Evolutionary conservation across 345 rosid genomes (phyloP).

Genomic region (Adansonia digitata): DNA sequence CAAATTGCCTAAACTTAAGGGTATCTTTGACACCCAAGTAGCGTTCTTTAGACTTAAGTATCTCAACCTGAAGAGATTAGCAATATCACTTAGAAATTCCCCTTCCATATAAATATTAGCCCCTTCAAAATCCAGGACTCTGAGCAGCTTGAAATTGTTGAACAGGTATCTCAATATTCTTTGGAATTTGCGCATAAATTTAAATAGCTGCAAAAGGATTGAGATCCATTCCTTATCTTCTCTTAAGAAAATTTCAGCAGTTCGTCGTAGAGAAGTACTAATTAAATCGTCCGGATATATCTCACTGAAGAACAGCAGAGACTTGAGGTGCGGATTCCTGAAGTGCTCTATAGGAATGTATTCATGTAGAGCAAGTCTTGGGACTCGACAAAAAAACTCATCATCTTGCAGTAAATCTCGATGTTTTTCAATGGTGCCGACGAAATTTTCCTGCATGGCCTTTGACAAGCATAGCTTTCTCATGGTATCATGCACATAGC

Average conservation of each 20-base stretch:
- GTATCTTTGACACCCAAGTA: background rate
- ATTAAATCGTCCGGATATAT: background rate
- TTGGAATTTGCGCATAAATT: background rate
- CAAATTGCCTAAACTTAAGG: constrained; percentile 26
- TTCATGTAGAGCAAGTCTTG: constrained; percentile 27
- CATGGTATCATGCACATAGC: constrained; percentile 21
- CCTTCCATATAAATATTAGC: background rate
- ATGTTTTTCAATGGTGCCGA: background rate
- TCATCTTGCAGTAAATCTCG: background rate
- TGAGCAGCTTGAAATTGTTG: constrained; percentile 10
- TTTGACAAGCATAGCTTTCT: constrained; percentile 21
- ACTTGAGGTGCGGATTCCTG: constrained; percentile 12
- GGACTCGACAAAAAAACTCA: background rate
- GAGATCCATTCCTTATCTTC: background rate
- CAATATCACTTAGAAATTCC: constrained; percentile 19
- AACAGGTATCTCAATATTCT: constrained; percentile 10
- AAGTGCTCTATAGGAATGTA: background rate
- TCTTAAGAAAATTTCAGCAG: background rate
- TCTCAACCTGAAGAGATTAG: constrained; percentile 27
- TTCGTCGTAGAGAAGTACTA: background rate
- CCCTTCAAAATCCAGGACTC: constrained; percentile 29
- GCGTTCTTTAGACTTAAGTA: constrained; percentile 18
- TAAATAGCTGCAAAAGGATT: background rate
- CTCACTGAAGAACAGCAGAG: constrained; percentile 30
- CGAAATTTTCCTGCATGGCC: constrained; percentile 21